Evolutionary conservation across 176 grass and related monocot species (phyloP).

Genomic region (Elaeis guineensis): DNA sequence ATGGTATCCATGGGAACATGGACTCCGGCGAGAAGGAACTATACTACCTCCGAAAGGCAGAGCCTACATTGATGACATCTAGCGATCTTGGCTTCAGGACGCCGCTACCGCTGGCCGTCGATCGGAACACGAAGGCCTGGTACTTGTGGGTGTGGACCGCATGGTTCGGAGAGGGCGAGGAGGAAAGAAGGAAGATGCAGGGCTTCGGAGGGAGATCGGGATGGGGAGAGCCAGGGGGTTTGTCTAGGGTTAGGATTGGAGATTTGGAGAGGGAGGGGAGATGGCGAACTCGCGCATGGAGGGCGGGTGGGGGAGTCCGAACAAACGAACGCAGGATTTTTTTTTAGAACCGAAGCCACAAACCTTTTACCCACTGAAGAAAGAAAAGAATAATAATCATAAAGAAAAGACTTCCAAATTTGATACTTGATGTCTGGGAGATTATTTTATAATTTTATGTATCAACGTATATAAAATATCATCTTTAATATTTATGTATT

Average conservation of each 20-base stretch:
- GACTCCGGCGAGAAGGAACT: conserved; percentile 37
- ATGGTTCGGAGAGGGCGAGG: conserved; percentile 32
- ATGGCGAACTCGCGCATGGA: conserved; percentile 47
- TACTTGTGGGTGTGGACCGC: conserved; percentile 22
- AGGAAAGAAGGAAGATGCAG: conserved; percentile 45
- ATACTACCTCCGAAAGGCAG: conserved; percentile 40
- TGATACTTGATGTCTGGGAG: too few species aligned
- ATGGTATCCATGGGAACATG: conserved; percentile 28
- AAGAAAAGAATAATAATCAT: too few species aligned
- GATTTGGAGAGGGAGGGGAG: conserved; percentile 30
- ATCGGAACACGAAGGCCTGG: conserved; percentile 12
- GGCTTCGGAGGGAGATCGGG: too few species aligned
- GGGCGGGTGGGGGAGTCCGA: conserved; percentile 33
- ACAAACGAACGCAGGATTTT: too few species aligned
- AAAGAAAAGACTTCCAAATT: too few species aligned
- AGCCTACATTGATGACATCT: conserved; percentile 34
- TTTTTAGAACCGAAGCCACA: too few species aligned
- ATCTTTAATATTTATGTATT: too few species aligned
- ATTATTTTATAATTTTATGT: too few species aligned
- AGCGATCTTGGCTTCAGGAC: conserved; percentile 24
- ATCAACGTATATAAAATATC: too few species aligned
- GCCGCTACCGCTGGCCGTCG: background rate
- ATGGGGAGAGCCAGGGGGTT: too few species aligned
- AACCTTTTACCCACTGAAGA: too few species aligned
- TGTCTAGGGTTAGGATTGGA: conserved; percentile 9